These are phyloP conservation scores for Botrytis hyacinthi DNA, from an alignment of 2,329 filamentous ascomycete genomes.

Conservation along the genomic window DNA sequence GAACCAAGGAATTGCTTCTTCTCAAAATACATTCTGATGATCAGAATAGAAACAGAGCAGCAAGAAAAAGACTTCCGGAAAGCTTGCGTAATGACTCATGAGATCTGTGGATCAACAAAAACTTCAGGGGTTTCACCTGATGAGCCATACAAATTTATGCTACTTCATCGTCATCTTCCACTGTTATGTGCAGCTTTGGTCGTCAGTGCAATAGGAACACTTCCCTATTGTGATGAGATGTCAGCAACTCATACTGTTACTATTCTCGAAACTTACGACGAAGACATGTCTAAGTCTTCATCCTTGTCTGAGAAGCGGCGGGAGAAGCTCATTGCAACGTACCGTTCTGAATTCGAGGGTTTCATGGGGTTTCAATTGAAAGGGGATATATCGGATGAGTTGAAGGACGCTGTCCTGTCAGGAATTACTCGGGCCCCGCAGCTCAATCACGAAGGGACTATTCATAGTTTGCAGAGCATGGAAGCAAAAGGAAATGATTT, in stretches of 20 bases:
- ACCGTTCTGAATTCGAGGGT: not conserved
- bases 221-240: not conserved
- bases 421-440: not conserved
- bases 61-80: not conserved
- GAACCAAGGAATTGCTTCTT: not conserved
- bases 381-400: not conserved
- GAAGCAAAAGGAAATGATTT: not conserved
- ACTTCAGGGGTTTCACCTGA: not conserved
- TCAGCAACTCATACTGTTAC: not conserved
- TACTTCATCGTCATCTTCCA: not conserved
- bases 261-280: not conserved
- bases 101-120: not conserved
- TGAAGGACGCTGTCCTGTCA: not conserved
- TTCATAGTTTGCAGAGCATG: not conserved
- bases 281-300: not conserved
- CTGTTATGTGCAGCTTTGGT: not conserved
- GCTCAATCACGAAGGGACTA: not conserved
- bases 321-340: not conserved
- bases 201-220: not conserved
- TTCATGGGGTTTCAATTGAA: not conserved
- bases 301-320: not conserved
- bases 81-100: conserved; percentile 2
- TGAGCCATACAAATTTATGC: not conserved
- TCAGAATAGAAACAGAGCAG: not conserved
- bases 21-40: not conserved